These are phyloP conservation scores for Nephelium lappaceum DNA, from an alignment of 345 rosid genomes.

Conservation along the genomic window DNA sequence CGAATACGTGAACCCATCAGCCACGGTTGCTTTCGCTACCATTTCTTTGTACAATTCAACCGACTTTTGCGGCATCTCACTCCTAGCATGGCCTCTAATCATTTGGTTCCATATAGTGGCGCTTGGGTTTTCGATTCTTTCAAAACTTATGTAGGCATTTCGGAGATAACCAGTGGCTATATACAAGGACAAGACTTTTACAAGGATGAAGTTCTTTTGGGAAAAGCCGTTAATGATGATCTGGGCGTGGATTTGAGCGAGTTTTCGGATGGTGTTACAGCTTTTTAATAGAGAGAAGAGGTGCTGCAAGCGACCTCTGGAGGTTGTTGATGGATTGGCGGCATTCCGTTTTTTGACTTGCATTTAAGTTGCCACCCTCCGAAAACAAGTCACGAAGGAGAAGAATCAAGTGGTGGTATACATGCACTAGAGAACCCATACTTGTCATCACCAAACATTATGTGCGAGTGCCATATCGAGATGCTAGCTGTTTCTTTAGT, in stretches of 20 bases:
- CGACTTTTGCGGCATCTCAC: constrained; percentile 28
- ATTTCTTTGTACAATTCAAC: constrained; percentile 41
- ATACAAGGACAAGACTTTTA: constrained; percentile 39
- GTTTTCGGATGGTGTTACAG: constrained; percentile 14
- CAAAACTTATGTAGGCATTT: constrained; percentile 27
- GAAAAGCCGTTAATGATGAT: constrained; percentile 35
- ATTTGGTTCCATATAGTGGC: constrained; percentile 57
- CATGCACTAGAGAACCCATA: too few species aligned
- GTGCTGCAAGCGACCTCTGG: constrained; percentile 40
- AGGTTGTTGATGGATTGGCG: constrained; percentile 19
- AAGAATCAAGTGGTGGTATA: too few species aligned
- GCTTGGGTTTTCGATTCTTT: constrained; percentile 31
- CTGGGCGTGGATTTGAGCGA: constrained; percentile 41
- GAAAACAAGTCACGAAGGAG: neutral
- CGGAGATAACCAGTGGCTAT: constrained; percentile 21
- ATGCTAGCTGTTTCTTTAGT: too few species aligned
- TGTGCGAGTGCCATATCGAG: too few species aligned
- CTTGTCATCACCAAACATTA: too few species aligned
- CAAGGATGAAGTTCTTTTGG: constrained; percentile 38
- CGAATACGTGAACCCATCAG: constrained; percentile 53
- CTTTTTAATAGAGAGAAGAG: constrained; percentile 38
- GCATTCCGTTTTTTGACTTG: constrained; percentile 8
- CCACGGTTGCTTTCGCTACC: constrained; percentile 32
- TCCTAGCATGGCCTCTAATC: constrained; percentile 42
- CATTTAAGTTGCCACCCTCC: constrained; percentile 21